These are phyloP conservation scores for Agarophyton chilense DNA, from an alignment of 23 red algal genomes.

Conservation along the genomic window DNA sequence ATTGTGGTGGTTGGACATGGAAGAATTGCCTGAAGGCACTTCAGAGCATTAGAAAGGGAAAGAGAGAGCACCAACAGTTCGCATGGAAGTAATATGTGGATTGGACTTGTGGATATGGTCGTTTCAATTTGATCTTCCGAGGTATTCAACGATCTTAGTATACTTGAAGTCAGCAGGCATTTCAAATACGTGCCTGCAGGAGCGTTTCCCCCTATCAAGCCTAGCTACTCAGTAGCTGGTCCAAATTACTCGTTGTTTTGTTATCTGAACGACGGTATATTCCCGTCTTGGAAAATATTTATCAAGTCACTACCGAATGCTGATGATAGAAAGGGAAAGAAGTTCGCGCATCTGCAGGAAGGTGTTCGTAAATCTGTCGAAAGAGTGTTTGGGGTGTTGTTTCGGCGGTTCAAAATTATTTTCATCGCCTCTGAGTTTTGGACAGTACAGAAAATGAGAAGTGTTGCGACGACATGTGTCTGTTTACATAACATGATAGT, in stretches of 20 bases:
- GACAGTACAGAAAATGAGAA: too few relatives aligned
- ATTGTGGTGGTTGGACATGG: too few relatives aligned
- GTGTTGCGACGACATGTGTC: too few relatives aligned
- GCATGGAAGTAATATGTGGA: too few relatives aligned
- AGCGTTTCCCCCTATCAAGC: conserved; percentile 13
- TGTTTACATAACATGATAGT: too few relatives aligned
- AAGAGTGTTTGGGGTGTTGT: conserved; percentile 50
- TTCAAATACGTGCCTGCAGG: conserved; percentile 1
- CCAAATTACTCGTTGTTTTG: conserved; percentile 11
- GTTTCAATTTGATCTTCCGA: conserved; percentile 35
- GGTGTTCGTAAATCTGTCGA: conserved; percentile 3
- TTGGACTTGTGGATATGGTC: too few relatives aligned
- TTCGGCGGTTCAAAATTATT: too few relatives aligned
- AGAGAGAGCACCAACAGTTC: too few relatives aligned
- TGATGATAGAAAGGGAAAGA: too few relatives aligned
- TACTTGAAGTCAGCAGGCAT: neutral
- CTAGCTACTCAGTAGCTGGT: neutral
- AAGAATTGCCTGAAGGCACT: too few relatives aligned
- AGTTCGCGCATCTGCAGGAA: neutral
- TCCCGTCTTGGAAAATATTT: conserved; percentile 25
- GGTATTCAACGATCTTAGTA: conserved; percentile 19
- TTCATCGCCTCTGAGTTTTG: too few relatives aligned
- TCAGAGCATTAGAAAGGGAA: too few relatives aligned
- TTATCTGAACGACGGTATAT: conserved; percentile 49
- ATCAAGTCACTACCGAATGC: neutral